Base-by-base conservation (phyloP, 1,139 yeast species). In the Debaryomyces coudertii region DNA sequence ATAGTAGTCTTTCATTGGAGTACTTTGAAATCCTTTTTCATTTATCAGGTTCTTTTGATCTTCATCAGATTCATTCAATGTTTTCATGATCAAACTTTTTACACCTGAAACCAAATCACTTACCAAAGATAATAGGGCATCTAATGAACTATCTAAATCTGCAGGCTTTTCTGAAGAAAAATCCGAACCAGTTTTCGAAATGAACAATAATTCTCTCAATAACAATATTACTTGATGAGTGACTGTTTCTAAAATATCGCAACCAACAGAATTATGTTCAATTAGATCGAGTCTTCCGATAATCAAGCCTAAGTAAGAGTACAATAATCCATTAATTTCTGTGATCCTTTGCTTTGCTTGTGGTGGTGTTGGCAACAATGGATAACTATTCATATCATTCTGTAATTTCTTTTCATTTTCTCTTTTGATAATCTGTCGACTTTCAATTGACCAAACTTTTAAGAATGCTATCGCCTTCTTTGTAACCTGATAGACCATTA, bases 261-360 rank as follows among this genome's bases (percentile, higher is more conserved):
- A 83, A 1, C 92, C 92, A 18, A 73, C 71, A 4, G 83, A 77
- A 58, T 85, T 87, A 57, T 84, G 87, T 57, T 87, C 93, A 40
- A 86, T 81, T 61, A 87, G 71, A 61, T 87, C 93, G 53, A 87
- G 66, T 56, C 95, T 69, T 7, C 95, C 95, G 14, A 86, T 73
- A 7, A 87, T 78, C 51, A 87, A 58, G 1, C 90, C 88, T 55
- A 90, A 75, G 58, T 90, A 90, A 1, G 83, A 77, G 52, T 82
- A 80, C 31, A 90, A 66, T 1, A 89, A 77, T 15, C 83, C 83
- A 57, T 86, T 81, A 40, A 90, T 83, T 65, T 90, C 96, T 27
- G 84, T 82, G 22, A 92, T 73, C 51, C 96, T 77, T 47, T 76
- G 80, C 47, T 80, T 75, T 1, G 95, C 95, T 49, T 74, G 69